These are phyloP conservation scores for Pisolithus orientalis DNA, from an alignment of 768 basidiomycete species.

Conservation along the genomic window DNA sequence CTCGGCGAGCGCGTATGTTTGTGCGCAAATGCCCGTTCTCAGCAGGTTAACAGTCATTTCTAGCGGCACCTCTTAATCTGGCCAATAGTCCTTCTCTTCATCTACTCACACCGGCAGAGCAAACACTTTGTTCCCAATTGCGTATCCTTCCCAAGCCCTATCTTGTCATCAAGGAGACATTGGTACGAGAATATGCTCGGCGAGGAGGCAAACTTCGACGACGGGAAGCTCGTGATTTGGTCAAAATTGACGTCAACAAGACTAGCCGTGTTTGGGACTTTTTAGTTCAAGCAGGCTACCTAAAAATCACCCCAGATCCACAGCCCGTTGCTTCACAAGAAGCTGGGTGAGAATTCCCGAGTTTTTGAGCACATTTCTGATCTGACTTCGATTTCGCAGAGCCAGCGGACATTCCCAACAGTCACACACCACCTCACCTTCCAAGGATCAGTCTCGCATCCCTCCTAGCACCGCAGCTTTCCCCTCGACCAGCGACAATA, in stretches of 20 bases:
- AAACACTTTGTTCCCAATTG: slow-evolving; percentile 79
- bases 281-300: slow-evolving; percentile 76
- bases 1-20: slow-evolving; percentile 37
- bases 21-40: background rate
- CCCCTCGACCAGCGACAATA: slow-evolving; percentile 13
- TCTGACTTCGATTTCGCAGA: background rate
- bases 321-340: slow-evolving; percentile 29
- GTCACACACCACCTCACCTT: slow-evolving; percentile 17
- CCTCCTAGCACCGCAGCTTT: slow-evolving; percentile 14
- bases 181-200: slow-evolving; percentile 89
- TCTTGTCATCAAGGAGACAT: slow-evolving; percentile 90
- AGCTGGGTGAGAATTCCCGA: slow-evolving; percentile 24
- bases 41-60: background rate
- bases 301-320: slow-evolving; percentile 60
- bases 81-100: slow-evolving; percentile 87
- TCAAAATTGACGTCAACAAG: slow-evolving; percentile 92
- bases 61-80: slow-evolving; percentile 73
- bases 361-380: background rate
- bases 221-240: slow-evolving; percentile 82
- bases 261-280: slow-evolving; percentile 92
- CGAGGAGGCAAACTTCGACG: slow-evolving; percentile 83
- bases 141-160: slow-evolving; percentile 95
- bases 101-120: slow-evolving; percentile 83
- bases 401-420: slow-evolving; percentile 9
- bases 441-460: slow-evolving; percentile 18